These are phyloP conservation scores for Chlamydomonas urium DNA, from an alignment of 139 green algal species.

Conservation along the genomic window DNA sequence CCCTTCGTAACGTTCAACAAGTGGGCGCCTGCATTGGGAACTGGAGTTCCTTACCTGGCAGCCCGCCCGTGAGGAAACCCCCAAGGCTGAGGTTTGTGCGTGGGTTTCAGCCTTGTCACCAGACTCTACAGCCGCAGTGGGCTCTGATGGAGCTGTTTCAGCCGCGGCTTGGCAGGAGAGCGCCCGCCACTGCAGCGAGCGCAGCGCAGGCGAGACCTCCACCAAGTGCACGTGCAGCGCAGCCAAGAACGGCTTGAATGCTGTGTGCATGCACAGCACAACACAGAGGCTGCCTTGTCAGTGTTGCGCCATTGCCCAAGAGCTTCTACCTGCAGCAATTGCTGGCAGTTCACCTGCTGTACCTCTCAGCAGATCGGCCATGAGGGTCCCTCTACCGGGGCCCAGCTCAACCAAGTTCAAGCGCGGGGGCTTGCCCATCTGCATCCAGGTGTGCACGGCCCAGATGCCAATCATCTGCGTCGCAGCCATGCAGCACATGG, in stretches of 20 bases:
- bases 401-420: constrained; percentile 90
- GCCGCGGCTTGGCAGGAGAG: neutral
- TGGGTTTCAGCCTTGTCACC: no score
- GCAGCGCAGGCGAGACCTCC: constrained; percentile 69
- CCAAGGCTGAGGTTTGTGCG: no score
- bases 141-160: constrained; percentile 5
- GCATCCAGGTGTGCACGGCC: constrained; percentile 78
- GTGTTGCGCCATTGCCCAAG: no score
- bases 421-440: constrained; percentile 65
- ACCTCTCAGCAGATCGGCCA: constrained; percentile 89
- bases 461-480: constrained; percentile 91
- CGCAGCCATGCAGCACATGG: no score
- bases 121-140: no score
- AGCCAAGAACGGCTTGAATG: constrained; percentile 25
- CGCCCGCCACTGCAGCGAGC: constrained; percentile 38
- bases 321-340: neutral
- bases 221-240: constrained; percentile 72
- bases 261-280: no score
- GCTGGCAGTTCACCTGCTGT: constrained; percentile 39
- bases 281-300: no score
- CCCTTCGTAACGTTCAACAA: no score
- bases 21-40: no score
- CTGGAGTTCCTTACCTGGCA: no score
- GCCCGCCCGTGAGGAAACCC: no score
- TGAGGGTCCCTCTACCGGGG: constrained; percentile 89